These are phyloP conservation scores for Xylaria grammica DNA, from an alignment of 495 filamentous ascomycete genomes.

Conservation along the genomic window DNA sequence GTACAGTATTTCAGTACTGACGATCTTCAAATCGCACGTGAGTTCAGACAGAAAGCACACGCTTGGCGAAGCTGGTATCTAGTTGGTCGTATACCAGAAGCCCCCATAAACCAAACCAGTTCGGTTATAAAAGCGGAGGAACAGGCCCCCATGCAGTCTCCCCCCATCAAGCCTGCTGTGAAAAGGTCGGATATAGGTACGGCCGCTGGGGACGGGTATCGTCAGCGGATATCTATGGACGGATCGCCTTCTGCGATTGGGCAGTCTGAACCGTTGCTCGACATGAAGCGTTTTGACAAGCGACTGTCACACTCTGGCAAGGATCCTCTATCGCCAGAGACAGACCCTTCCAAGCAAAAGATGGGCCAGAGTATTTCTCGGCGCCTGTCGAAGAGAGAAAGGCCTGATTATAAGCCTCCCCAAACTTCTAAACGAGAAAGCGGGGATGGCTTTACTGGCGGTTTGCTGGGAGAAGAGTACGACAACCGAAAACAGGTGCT, in stretches of 20 bases:
- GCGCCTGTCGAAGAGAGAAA: slow-evolving; percentile 19
- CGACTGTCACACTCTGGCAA: slow-evolving; percentile 45
- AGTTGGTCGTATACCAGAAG: slow-evolving; percentile 61
- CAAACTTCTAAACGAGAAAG: slow-evolving; percentile 18
- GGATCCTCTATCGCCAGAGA: slow-evolving; percentile 33
- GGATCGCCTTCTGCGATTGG: slow-evolving; percentile 58
- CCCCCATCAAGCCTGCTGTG: slow-evolving; percentile 24
- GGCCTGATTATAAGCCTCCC: slow-evolving; percentile 20
- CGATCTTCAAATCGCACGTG: slow-evolving; percentile 65
- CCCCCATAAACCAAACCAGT: slow-evolving; percentile 29
- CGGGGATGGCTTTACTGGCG: slow-evolving; percentile 39
- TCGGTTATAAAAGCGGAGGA: slow-evolving; percentile 37
- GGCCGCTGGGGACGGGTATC: slow-evolving; percentile 41
- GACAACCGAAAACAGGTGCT: slow-evolving; percentile 45
- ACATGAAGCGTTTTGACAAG: slow-evolving; percentile 54
- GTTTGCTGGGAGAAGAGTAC: slow-evolving; percentile 51
- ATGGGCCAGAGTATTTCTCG: slow-evolving; percentile 13
- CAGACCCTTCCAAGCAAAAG: slow-evolving; percentile 32
- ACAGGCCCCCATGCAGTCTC: slow-evolving; percentile 33
- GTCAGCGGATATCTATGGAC: slow-evolving; percentile 40
- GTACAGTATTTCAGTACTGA: slow-evolving; percentile 90
- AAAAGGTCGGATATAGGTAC: slow-evolving; percentile 36
- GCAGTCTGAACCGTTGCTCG: slow-evolving; percentile 61
- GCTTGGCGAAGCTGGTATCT: slow-evolving; percentile 91
- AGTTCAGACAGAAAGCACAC: slow-evolving; percentile 74